phyloP scores from a whole-genome alignment of 1,284 basidiomycete genomes.

The Ustilago vetiveriae region DNA sequence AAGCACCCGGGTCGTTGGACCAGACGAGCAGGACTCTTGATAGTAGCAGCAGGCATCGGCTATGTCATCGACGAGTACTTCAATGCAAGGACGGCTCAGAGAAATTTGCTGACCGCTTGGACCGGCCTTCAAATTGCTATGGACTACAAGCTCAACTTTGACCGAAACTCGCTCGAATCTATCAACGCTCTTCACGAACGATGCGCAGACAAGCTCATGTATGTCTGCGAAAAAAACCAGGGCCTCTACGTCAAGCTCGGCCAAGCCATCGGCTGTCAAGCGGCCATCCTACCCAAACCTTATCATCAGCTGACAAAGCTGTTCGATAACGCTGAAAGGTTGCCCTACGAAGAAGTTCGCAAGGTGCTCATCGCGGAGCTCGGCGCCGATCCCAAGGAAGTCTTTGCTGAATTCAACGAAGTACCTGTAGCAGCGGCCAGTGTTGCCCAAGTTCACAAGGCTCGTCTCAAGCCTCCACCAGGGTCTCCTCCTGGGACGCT shows the following conservation, averaged over 20 bases:
- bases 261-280: constrained; percentile 59
- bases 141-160: constrained; percentile 64
- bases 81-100: constrained; percentile 44
- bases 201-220: constrained; percentile 52
- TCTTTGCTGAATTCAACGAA: constrained; percentile 52
- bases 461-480: constrained; percentile 30
- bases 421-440: constrained; percentile 56
- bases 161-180: constrained; percentile 41
- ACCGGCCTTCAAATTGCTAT: constrained; percentile 53
- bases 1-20: constrained; percentile 11
- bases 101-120: constrained; percentile 52
- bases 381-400: constrained; percentile 44
- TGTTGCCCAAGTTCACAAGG: constrained; percentile 60
- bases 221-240: constrained; percentile 57
- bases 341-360: constrained; percentile 45
- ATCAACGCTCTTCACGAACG: constrained; percentile 60
- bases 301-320: constrained; percentile 57
- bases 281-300: constrained; percentile 58
- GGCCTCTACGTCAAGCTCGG: constrained; percentile 61
- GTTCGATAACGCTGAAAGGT: constrained; percentile 57
- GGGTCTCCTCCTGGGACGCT: constrained; percentile 16
- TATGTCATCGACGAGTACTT: constrained; percentile 46
- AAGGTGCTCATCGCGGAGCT: constrained; percentile 53
- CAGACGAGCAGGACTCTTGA: constrained; percentile 11
- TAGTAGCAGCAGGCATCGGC: constrained; percentile 8